Percentiles rank a stretch among this genome's conserved stretches.
Conservation (phyloP, 192 early-diverging fungal genomes). For the Umbelopsis sp. region DNA sequence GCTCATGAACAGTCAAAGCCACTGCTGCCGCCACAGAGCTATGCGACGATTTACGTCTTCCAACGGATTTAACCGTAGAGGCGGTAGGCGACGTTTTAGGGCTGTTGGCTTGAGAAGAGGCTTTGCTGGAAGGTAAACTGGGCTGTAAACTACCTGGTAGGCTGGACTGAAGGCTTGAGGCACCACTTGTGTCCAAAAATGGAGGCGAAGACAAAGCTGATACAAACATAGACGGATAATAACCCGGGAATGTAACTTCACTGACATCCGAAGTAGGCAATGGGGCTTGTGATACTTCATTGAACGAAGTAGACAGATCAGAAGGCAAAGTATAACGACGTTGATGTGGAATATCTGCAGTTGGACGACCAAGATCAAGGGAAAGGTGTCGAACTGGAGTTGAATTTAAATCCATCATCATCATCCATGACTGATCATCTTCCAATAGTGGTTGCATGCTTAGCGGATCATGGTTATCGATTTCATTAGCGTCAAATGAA, state of each 20-base stretch:
- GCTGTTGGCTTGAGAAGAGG: background rate
- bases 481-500: background rate
- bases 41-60: constrained; percentile 21
- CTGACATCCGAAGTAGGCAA: background rate
- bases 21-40: constrained; percentile 33
- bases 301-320: background rate
- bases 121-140: background rate
- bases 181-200: background rate
- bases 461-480: background rate
- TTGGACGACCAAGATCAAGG: background rate
- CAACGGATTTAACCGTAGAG: background rate
- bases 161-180: background rate
- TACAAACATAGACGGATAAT: background rate
- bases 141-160: too few species aligned
- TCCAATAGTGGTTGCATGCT: background rate
- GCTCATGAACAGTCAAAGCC: constrained; percentile 34
- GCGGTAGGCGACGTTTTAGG: background rate
- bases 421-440: background rate
- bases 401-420: constrained; percentile 9
- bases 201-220: background rate
- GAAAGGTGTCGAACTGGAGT: constrained; percentile 3
- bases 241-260: background rate
- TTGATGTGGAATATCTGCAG: background rate
- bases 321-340: constrained; percentile 4
- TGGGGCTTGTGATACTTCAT: background rate